Evolutionary conservation across 352 stramenopile genomes (phyloP).

Genomic region (Phytophthora pseudosyringae): DNA sequence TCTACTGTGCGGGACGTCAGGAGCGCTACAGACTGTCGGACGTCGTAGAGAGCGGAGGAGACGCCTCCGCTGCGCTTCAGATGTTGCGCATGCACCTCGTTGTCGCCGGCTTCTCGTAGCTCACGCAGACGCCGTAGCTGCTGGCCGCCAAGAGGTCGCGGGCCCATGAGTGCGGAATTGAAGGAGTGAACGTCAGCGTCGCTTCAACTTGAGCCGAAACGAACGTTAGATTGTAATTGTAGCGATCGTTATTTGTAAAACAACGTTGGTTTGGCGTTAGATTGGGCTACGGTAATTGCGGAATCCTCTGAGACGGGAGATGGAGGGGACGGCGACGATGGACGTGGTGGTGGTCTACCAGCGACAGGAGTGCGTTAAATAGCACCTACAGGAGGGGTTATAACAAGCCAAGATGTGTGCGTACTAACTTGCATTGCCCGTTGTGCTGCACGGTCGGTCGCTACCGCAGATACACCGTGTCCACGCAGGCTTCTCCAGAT

Average conservation of each 20-base stretch:
- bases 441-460: not conserved
- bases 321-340: constrained; percentile 26
- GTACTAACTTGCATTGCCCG: constrained; percentile 5
- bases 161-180: constrained; percentile 20
- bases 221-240: constrained; percentile 1
- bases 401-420: not conserved
- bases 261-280: constrained; percentile 6
- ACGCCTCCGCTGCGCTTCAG: constrained; percentile 13
- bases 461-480: constrained; percentile 49
- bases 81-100: constrained; percentile 45
- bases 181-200: constrained; percentile 28
- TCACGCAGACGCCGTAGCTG: constrained; percentile 55
- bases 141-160: constrained; percentile 49
- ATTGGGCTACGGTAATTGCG: not conserved
- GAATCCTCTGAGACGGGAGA: constrained; percentile 1
- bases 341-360: constrained; percentile 63
- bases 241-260: constrained; percentile 6
- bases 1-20: constrained; percentile 45
- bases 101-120: constrained; percentile 46
- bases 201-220: constrained; percentile 26
- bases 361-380: constrained; percentile 59
- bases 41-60: not conserved
- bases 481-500: constrained; percentile 29
- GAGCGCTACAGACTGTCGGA: not conserved
- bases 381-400: not conserved